Conservation (phyloP, 2,329 filamentous ascomycete species). For the Pleurostoma richardsiae region DNA sequence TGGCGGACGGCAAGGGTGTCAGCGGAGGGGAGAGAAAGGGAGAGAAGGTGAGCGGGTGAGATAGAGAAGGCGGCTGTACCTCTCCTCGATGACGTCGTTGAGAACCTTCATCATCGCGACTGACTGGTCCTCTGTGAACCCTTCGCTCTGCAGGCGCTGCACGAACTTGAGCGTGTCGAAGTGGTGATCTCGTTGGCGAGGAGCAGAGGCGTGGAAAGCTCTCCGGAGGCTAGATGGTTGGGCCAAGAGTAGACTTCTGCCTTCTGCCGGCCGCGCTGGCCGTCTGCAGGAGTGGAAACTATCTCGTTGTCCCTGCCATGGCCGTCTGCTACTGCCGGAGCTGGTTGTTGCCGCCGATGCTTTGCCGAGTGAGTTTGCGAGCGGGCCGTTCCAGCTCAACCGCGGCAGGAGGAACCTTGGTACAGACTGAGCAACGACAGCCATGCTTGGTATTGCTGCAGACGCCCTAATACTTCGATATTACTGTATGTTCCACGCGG, state of each 20-base stretch:
- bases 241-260: constrained; percentile 12
- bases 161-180: constrained; percentile 99
- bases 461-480: no score
- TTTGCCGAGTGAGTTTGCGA: constrained; percentile 19
- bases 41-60: background rate
- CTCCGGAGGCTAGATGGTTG: constrained; percentile 27
- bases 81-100: constrained; percentile 95
- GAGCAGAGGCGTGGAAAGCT: constrained; percentile 64
- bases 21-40: background rate
- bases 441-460: constrained; percentile 12
- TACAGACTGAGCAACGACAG: constrained; percentile 32
- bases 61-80: constrained; percentile 34
- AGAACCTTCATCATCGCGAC: constrained; percentile 98
- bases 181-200: constrained; percentile 72
- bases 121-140: constrained; percentile 91
- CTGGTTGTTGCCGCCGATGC: constrained; percentile 6
- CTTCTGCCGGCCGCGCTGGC: constrained; percentile 3
- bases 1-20: background rate
- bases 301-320: constrained; percentile 5
- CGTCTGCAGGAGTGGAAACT: constrained; percentile 6
- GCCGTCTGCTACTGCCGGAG: background rate
- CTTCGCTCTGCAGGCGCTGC: constrained; percentile 80
- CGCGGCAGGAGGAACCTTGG: constrained; percentile 51
- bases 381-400: constrained; percentile 44
- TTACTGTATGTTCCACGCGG: no score